Evolutionary conservation across 495 filamentous ascomycete genomes (phyloP).

Genomic region (Penicillium atrosanguineum): DNA sequence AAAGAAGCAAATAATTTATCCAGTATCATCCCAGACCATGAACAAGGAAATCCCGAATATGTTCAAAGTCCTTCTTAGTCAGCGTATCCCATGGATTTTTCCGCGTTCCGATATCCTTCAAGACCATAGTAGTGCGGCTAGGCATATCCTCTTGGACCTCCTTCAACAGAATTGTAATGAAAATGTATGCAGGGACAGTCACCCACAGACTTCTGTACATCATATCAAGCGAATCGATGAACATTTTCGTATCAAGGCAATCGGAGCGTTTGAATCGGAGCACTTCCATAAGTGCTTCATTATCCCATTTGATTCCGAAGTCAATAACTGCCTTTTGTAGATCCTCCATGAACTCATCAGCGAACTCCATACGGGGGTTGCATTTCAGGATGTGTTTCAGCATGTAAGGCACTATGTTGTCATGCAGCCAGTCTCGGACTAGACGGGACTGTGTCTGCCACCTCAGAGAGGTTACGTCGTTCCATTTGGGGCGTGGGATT

Average conservation of each 20-base stretch:
- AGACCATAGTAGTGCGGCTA: neutral
- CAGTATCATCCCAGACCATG: neutral
- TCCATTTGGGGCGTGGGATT: neutral
- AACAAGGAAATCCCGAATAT: neutral
- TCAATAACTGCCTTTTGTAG: neutral
- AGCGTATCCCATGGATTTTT: neutral
- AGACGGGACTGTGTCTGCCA: neutral
- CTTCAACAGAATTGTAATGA: neutral
- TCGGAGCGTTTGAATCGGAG: neutral
- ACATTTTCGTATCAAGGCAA: neutral
- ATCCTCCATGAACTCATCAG: neutral
- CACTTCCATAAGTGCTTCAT: neutral
- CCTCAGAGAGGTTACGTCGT: neutral
- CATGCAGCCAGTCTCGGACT: neutral
- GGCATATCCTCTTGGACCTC: neutral
- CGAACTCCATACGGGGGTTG: neutral
- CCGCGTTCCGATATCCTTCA: neutral
- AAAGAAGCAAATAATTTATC: neutral
- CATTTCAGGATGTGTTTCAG: neutral
- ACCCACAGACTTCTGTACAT: neutral
- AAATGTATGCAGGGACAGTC: neutral
- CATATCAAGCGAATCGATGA: neutral
- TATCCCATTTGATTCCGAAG: neutral
- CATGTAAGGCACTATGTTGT: neutral
- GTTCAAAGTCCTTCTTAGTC: neutral